A percentile compares a stretch with the other conserved stretches of the same genome.
phyloP scores from a whole-genome alignment of 192 early-diverging fungal genomes.

The Oehlia diaphana region DNA sequence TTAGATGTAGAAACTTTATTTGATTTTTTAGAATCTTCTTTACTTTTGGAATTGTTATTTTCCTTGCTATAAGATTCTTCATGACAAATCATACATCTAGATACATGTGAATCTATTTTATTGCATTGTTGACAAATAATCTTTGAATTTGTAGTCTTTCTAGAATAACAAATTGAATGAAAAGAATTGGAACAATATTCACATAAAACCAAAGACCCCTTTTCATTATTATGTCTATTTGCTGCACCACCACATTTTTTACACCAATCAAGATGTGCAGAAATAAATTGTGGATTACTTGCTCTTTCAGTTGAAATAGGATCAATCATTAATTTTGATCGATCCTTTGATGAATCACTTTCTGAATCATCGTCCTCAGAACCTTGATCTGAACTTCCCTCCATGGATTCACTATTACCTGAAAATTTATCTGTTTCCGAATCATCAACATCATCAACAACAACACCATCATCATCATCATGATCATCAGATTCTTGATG shows the following conservation, averaged over 20 bases:
- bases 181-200: conserved; percentile 41
- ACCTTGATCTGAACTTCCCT: neutral
- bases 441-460: neutral
- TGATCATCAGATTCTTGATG: neutral
- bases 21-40: neutral
- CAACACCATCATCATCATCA: neutral
- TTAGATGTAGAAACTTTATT: neutral
- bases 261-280: neutral
- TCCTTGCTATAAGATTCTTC: neutral
- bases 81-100: conserved; percentile 23
- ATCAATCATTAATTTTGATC: neutral
- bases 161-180: conserved; percentile 20
- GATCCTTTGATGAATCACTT: neutral
- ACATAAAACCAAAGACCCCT: conserved; percentile 35
- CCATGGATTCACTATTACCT: neutral
- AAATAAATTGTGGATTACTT: conserved; percentile 8
- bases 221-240: neutral
- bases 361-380: neutral
- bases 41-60: neutral
- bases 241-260: neutral
- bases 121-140: neutral
- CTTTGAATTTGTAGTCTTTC: neutral
- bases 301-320: neutral
- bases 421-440: neutral
- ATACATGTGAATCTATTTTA: conserved; percentile 5